A percentile compares a stretch with the other conserved stretches of the same genome.
These are phyloP conservation scores for Trichoderma polysporum DNA, from an alignment of 2,329 filamentous ascomycete species.

Conservation along the genomic window DNA sequence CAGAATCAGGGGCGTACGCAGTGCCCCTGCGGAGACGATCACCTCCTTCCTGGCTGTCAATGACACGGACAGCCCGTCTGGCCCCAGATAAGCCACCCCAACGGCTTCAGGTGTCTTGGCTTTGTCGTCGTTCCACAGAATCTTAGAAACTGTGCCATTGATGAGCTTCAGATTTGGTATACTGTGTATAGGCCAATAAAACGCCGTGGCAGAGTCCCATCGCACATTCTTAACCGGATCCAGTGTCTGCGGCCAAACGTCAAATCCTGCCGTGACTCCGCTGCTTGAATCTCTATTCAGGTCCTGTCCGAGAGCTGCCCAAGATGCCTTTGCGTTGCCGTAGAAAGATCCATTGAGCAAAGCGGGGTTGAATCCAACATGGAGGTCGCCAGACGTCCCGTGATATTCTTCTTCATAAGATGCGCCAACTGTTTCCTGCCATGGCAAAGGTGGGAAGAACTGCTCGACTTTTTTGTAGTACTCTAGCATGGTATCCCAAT, in stretches of 20 bases:
- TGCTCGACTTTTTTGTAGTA: slow-evolving; percentile 43
- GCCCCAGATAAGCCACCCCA: not conserved
- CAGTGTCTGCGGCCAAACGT: slow-evolving; percentile 41
- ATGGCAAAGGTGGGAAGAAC: slow-evolving; percentile 35
- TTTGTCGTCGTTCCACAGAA: not conserved
- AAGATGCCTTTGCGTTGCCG: slow-evolving; percentile 32
- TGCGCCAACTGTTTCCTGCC: slow-evolving; percentile 38
- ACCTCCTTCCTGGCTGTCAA: slow-evolving; percentile 48
- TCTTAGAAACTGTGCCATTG: slow-evolving; percentile 37
- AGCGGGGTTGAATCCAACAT: slow-evolving; percentile 37
- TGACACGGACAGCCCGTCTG: not conserved
- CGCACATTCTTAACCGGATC: slow-evolving; percentile 39
- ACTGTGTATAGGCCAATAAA: slow-evolving; percentile 39
- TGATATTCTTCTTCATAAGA: slow-evolving; percentile 37
- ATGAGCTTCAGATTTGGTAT: slow-evolving; percentile 41
- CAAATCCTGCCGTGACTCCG: slow-evolving; percentile 41
- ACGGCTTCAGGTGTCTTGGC: not conserved
- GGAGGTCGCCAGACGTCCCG: slow-evolving; percentile 37
- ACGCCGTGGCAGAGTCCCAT: slow-evolving; percentile 44
- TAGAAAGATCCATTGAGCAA: slow-evolving; percentile 38
- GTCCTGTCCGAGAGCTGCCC: slow-evolving; percentile 34
- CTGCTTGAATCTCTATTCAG: slow-evolving; percentile 40
- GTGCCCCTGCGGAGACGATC: slow-evolving; percentile 57
- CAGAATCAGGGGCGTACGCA: slow-evolving; percentile 56
- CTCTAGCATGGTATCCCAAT: slow-evolving; percentile 30